Base-by-base conservation (phyloP, 768 basidiomycete species). In the Lactarius pseudohatsudake region DNA sequence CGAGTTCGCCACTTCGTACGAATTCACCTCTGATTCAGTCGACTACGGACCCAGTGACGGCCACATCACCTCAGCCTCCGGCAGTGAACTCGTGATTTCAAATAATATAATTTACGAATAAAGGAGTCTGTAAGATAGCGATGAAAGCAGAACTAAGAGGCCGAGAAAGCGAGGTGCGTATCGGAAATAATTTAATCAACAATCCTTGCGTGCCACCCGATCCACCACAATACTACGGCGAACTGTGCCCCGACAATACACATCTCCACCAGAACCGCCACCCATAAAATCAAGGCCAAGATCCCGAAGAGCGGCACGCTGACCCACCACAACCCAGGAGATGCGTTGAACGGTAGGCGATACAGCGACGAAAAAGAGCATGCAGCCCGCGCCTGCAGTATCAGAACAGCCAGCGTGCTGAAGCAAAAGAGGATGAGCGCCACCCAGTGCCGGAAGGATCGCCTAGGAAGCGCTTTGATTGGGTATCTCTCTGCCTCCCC, bases 401-500 rank as follows among this genome's bases (percentile, higher is more conserved):
- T 70, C 15, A 80, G 81, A 68, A 87, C 71, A 26, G 75, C 75
- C n/a, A 85, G 75, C 4, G 83, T 82, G 57, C 77, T 60, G 56
- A 81, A 66, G 65, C 81, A 82, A 67, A 91, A 84, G 28, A 84
- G 57, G 30, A 82, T 67, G 20, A 92, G 80, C 11, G 82, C 84
- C 41, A 86, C 67, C 90, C 90, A 91, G 69, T 92, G 91, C 4
- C 81, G 84, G 61, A 83, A 68, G 0, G 91, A 88, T 28, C 91
- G 85, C 62, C 73, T 77, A 28, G 91, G 91, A 62, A 91, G 74
- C 3, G 73, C 76, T 41, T 75, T 74, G 70, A 92, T 84, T 8
- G 78, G 80, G 72, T 91, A 91, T 70, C 85, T 81, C 70, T 88
- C 87, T 43, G 85, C 59, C 77, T 90, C 88, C 38, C 91, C 91